Base-by-base conservation (phyloP, 1,284 basidiomycete genomes). In the Papiliotrema nemorosa region DNA sequence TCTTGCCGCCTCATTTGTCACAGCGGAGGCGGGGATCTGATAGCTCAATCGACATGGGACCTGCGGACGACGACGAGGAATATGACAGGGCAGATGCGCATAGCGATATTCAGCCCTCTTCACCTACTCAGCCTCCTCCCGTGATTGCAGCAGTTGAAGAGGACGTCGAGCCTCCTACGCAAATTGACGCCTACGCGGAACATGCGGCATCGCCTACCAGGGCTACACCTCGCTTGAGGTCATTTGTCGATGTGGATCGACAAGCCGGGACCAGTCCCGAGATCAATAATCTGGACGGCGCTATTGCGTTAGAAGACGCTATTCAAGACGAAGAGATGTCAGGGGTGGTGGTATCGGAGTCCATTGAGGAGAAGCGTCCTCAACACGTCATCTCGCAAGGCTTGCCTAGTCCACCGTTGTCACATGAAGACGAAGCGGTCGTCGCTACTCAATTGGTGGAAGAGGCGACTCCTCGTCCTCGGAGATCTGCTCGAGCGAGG, bases 1-100 rank as follows among this genome's bases (percentile, higher is more conserved):
- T 53, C 31, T 47, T 39, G 1, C 13, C n/a, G 2, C 50, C 50
- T 6, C 29, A 38, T 18, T 16, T 46, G n/a, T 37, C 24, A 4
- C 44, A 44, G 12, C 36, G 21, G 13, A 29, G 53, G 33, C 38
- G 50, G 12, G 63, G 56, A 5, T 64, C 63, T 0, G 67, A 67
- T 21, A 63, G 60, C 39, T 66, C 64, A 4, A 65, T 71, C 16
- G 69, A 64, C 20, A 66, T 68, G 35, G 63, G 67, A 44, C 62
- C 46, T 9, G 62, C 59, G 10, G 44, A 38, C 22, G 63, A 55
- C 5, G 44, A 35, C 13, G 52, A 38, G 7, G 33, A 42, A n/a
- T n/a, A n/a, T n/a, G n/a, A n/a, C 26, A 21, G 42, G 3, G n/a
- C 38, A 16, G 57, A 51, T 6, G 54, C 45, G 21, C 55, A 59